phyloP scores from a whole-genome alignment of 179 eudicot species.

The Pouteria campechiana region DNA sequence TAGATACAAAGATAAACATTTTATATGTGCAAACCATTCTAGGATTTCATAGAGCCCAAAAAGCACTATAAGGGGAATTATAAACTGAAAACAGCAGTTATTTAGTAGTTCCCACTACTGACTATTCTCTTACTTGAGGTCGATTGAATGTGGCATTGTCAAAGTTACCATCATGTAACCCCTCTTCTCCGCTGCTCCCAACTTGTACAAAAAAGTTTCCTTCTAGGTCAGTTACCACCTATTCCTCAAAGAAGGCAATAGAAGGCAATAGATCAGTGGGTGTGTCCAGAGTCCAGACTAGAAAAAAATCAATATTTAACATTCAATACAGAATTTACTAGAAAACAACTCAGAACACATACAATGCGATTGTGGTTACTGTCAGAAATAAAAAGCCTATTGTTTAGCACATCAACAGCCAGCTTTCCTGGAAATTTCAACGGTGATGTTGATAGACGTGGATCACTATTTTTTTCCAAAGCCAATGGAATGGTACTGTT shows the following conservation, averaged over 20 bases:
- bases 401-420: constrained; percentile 72
- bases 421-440: constrained; percentile 97
- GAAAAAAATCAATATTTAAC: too few relatives aligned
- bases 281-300: too few relatives aligned
- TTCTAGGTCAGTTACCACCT: constrained; percentile 93
- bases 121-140: constrained; percentile 78
- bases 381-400: constrained; percentile 92
- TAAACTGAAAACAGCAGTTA: too few relatives aligned
- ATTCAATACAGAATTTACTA: too few relatives aligned
- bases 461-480: constrained; percentile 92
- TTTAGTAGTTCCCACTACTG: too few relatives aligned
- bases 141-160: constrained; percentile 82
- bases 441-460: constrained; percentile 76
- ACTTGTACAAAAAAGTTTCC: constrained; percentile 83
- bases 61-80: too few relatives aligned
- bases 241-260: constrained; percentile 8
- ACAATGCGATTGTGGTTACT: constrained; percentile 96
- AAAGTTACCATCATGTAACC: constrained; percentile 84
- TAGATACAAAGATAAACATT: too few relatives aligned
- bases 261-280: too few relatives aligned
- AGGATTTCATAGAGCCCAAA: too few relatives aligned
- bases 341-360: too few relatives aligned
- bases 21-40: too few relatives aligned
- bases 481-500: constrained; percentile 62
- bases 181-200: constrained; percentile 94